Evolutionary conservation across 139 green algal species (phyloP), one percentile per base, ranked within the genome.

Genomic region (Tetratostichococcus sp.): DNA sequence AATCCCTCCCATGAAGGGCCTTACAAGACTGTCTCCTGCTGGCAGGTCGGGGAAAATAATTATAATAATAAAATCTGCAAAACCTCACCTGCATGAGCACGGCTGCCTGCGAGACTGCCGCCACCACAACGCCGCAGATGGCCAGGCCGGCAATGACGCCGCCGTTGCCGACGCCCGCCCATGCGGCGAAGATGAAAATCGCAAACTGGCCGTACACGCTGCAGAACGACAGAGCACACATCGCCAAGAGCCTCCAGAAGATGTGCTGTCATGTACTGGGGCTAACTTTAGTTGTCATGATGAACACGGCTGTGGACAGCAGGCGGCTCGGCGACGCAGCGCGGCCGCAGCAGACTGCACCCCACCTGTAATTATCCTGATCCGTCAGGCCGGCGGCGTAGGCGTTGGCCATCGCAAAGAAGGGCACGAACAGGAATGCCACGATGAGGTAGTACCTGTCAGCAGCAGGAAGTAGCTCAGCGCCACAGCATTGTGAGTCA

Each of bases 131-230:
- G 65, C 82, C 82, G 30, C 76, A 81, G 30, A 83, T 75, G 26
- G 72, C 79, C 1, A 84, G 78, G 21, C 78, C 78, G 1, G 78
- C 43, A 57, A 79, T 79, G 42, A 83, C 59, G 69, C 78, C 78
- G 39, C 73, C 83, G 6, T 67, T 69, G 33, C 72, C 50, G 30
- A 70, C 30, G 23, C 77, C 77, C 0, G 70, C 79, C 84, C 84
- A 89, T 25, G 76, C 79, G 1, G 84, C 79, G 72, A 89, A 89
- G 1, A 74, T 58, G 65, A 89, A 86, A 69, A 89, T 82, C 30
- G 73, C 73, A 72, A 89, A 79, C 81, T 89, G 84, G 39, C 69
- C 81, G 35, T 43, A 73, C 28, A 42, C 26, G 67, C 67, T 57
- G 30, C 14, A 43, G 6, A 35, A 39, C 26, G 28, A 62, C 11